Base-by-base conservation (phyloP, 208 protist genomes). In the Leishmania major region DNA sequence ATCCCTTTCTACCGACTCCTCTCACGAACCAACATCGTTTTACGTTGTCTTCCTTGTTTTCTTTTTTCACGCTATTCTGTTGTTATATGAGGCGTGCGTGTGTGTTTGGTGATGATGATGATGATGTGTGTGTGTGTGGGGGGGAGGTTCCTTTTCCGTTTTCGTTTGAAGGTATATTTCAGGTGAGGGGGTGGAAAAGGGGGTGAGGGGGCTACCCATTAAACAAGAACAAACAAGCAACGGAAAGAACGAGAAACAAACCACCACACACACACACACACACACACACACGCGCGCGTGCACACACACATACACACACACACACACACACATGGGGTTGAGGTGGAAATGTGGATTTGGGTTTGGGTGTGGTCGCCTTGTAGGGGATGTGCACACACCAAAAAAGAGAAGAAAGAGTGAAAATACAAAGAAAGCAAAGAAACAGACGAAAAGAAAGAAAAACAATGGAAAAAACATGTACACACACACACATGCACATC, bases 361-460 rank as follows among this genome's bases (percentile, higher is more conserved):
- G 53, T 77, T 10, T 62, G 73, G 5, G 45, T 40, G 43, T 31
- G 71, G 28, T 31, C 69, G 69, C 69, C 69, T 73, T 73, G 71
- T 57, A 75, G 71, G 45, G 28, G 5, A 17, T 45, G 45, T 28
- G 43, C 37, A 43, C 66, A 47, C 66, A 45, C 25, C 22, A 13
- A 71, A 7, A 47, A 13, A 43, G 6, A 60, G 22, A n/a, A 40
- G 45, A 74, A 74, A 71, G 25, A 75, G 19, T 31, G 5, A 22
- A 71, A 49, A 10, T 0, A 64, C 28, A 77, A 57, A 10, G 43
- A 45, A 45, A 45, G 43, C 43, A 45, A 45, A 8, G 43, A 45
- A 45, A 45, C 43, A 45, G 43, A 45, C 5, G 43, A 45, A 45
- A 4, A 45, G 7, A 0, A 45, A 7, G 0, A 51, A n/a, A 8